A percentile compares a stretch with the other conserved stretches of the same genome.
These are phyloP conservation scores for Phytopythium chamaehyphon DNA, from an alignment of 352 stramenopile genomes.

Conservation along the genomic window DNA sequence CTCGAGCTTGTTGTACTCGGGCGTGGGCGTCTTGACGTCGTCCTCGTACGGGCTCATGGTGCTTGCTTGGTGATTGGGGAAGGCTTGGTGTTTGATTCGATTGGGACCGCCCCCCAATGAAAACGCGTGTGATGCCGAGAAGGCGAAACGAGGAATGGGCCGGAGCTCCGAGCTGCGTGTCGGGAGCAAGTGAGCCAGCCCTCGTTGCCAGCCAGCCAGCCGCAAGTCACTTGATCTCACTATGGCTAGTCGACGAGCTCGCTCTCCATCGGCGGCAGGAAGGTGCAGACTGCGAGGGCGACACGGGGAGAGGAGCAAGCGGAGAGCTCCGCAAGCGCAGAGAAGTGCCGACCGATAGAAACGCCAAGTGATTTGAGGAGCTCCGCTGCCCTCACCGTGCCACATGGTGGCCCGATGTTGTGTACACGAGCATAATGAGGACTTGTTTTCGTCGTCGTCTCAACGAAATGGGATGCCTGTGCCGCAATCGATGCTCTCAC, in stretches of 20 bases:
- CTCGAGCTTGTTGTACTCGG: constrained; percentile 19
- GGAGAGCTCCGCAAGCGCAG: not conserved
- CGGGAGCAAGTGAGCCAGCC: too few relatives aligned
- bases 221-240: constrained; percentile 3
- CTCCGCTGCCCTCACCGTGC: too few relatives aligned
- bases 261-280: not conserved
- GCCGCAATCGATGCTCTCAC: too few relatives aligned
- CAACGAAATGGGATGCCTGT: too few relatives aligned
- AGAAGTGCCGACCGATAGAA: not conserved
- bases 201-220: too few relatives aligned
- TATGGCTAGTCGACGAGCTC: too few relatives aligned
- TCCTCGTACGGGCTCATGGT: constrained; percentile 5
- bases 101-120: constrained; percentile 6
- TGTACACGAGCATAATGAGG: too few relatives aligned
- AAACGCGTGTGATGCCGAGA: not conserved
- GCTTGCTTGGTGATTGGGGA: not conserved
- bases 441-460: too few relatives aligned
- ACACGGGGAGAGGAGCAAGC: not conserved
- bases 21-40: constrained; percentile 9
- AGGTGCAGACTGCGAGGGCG: too few relatives aligned
- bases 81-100: constrained; percentile 5
- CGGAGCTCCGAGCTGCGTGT: too few relatives aligned
- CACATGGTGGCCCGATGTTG: too few relatives aligned
- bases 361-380: not conserved
- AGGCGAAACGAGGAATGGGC: constrained; percentile 6